Evolutionary conservation across 2,329 filamentous ascomycete genomes (phyloP).

Genomic region (Sporothrix phasma): DNA sequence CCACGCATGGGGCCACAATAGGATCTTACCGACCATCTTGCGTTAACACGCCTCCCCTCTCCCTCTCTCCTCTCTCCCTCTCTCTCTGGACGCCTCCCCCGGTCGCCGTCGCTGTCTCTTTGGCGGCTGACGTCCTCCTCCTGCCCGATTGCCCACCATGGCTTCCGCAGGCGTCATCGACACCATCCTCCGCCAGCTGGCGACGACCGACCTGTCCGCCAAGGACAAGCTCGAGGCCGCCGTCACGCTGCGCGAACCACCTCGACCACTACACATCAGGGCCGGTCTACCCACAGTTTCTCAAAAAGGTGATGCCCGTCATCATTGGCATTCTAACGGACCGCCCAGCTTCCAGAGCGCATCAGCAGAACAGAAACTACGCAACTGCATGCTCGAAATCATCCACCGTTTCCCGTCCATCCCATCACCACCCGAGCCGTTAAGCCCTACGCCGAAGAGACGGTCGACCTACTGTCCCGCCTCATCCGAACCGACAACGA

Average conservation of each 20-base stretch:
- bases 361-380: conserved; percentile 86
- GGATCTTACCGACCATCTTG: neutral
- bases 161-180: conserved; percentile 52
- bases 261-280: conserved; percentile 80
- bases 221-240: conserved; percentile 75
- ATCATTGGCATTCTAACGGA: conserved; percentile 79
- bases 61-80: neutral
- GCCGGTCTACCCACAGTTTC: conserved; percentile 63
- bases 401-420: conserved; percentile 71
- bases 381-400: conserved; percentile 89
- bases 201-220: conserved; percentile 48
- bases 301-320: conserved; percentile 80
- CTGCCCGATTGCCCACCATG: conserved; percentile 36
- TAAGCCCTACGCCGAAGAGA: conserved; percentile 83
- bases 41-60: neutral
- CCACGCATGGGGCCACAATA: conserved; percentile 1
- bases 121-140: neutral
- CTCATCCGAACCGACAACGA: conserved; percentile 90
- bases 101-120: neutral
- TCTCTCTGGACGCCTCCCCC: no score
- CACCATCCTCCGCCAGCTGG: conserved; percentile 48
- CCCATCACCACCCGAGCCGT: conserved; percentile 62
- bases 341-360: conserved; percentile 85
- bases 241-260: conserved; percentile 76
- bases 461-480: conserved; percentile 82